Base-by-base conservation (phyloP, 495 filamentous ascomycete species). In the Lentithecium fluviatile region DNA sequence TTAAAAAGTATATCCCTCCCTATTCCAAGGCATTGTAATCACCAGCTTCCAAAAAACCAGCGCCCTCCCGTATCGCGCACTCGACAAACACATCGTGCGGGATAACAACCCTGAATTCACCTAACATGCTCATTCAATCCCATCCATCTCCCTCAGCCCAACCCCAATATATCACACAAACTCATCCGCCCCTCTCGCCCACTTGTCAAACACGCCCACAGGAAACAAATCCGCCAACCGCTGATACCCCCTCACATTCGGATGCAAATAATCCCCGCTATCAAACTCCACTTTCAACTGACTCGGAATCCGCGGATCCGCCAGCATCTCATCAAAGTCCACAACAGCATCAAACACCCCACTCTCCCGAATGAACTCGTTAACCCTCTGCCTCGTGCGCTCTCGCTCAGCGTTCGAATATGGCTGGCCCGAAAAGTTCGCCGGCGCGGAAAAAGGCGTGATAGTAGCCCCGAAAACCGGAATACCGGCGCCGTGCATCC, bases 191-290 rank as follows among this genome's bases (percentile, higher is more conserved):
- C 40, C 40, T 15, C 19, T 13, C 19, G 5, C 6, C 40, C 40
- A 43, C 40, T 4, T 15, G 6, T 20, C 40, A 43, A 43, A 43
- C 4, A 43, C 3, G 5, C 40, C 40, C 4, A 43, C 19, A 6
- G 82, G 82, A 62, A 88, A 85, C 23, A 70, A 70, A 65, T 82
- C 75, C 6, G 85, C 87, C 65, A 90, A 78, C 0, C 78, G 80
- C 66, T 85, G 74, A 69, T 82, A 89, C 0, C 82, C 86, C 3
- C 70, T 76, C 15, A 73, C 78, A 74, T 88, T 90, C 0, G 85
- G 85, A 76, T 90, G 87, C 64, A 90, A 69, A 68, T 83, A 81
- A 73, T 89, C 87, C 0, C 87, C 87, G 0, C 83, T 80, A 58
- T 89, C 80, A 69, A 78, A 88, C 67, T 78, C 64, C n/a, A 51